Percentiles rank a stretch among this genome's conserved stretches.
phyloP scores from a whole-genome alignment of 2,329 filamentous ascomycete genomes.

The Simplicillium aogashimaense region DNA sequence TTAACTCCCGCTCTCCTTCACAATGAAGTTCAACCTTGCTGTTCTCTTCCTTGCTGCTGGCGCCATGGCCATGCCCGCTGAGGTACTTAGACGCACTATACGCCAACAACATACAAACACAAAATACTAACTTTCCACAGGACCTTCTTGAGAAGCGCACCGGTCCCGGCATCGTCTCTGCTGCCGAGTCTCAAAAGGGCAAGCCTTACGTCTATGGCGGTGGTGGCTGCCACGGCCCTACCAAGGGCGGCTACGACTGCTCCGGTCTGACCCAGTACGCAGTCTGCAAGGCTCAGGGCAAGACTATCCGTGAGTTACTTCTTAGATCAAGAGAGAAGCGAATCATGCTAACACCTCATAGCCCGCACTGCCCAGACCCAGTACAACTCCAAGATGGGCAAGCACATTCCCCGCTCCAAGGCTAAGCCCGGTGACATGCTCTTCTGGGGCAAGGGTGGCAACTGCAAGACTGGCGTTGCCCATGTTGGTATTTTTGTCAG shows the following conservation, averaged over 20 bases:
- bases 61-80: constrained; percentile 2
- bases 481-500: constrained; percentile 10
- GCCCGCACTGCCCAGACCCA: constrained; percentile 9
- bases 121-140: not conserved
- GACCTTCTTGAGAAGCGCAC: constrained; percentile 7
- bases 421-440: constrained; percentile 10
- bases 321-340: not conserved
- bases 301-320: constrained; percentile 8
- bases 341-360: not conserved
- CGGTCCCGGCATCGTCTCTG: constrained; percentile 9
- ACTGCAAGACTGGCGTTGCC: constrained; percentile 9
- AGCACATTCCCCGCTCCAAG: constrained; percentile 7
- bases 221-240: constrained; percentile 8
- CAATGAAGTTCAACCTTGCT: constrained; percentile 5
- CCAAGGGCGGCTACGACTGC: constrained; percentile 11
- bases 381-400: constrained; percentile 11
- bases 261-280: constrained; percentile 11
- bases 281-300: constrained; percentile 10
- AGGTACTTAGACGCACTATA: not conserved
- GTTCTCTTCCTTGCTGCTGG: constrained; percentile 5
- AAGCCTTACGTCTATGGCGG: constrained; percentile 9
- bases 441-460: constrained; percentile 9
- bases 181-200: constrained; percentile 7
- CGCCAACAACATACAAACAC: not conserved
- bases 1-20: not conserved